Percentiles rank a stretch among this genome's conserved stretches.
These are phyloP conservation scores for Mycena amicta DNA, from an alignment of 768 basidiomycete species.

Conservation along the genomic window DNA sequence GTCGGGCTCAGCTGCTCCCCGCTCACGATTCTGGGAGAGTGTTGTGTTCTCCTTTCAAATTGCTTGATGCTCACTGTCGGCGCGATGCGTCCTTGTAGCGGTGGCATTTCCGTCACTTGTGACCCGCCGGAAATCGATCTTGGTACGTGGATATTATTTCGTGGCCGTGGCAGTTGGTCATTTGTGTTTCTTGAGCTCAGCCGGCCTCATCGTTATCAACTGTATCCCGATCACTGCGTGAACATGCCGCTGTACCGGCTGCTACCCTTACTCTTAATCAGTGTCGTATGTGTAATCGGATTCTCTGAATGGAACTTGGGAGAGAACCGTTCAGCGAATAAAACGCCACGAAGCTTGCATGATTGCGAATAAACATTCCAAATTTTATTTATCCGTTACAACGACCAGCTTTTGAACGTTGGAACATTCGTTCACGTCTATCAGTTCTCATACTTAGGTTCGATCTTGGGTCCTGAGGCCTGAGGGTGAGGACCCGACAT, in stretches of 20 bases:
- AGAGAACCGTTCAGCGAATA: background rate
- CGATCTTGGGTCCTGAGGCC: too few relatives aligned
- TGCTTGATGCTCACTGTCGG: background rate
- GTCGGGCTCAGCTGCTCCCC: background rate
- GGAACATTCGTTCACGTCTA: too few relatives aligned
- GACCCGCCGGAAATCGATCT: background rate
- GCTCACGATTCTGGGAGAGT: background rate
- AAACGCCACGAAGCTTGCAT: background rate
- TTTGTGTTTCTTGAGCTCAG: too few relatives aligned
- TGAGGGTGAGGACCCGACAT: too few relatives aligned
- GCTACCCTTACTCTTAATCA: background rate
- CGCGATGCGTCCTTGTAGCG: background rate
- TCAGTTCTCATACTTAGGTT: too few relatives aligned
- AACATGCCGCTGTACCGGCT: background rate
- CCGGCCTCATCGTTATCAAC: background rate
- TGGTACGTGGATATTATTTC: too few relatives aligned
- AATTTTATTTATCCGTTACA: too few relatives aligned
- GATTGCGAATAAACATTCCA: slow-evolving; percentile 49
- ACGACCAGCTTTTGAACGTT: too few relatives aligned
- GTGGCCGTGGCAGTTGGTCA: too few relatives aligned
- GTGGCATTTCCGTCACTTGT: background rate
- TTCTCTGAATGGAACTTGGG: background rate
- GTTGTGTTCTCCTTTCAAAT: too few relatives aligned
- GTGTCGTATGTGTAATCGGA: background rate
- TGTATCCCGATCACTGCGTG: background rate